A percentile compares a stretch with the other conserved stretches of the same genome.
These are phyloP conservation scores for Ustilago trichophora DNA, from an alignment of 1,284 basidiomycete species.

Conservation along the genomic window DNA sequence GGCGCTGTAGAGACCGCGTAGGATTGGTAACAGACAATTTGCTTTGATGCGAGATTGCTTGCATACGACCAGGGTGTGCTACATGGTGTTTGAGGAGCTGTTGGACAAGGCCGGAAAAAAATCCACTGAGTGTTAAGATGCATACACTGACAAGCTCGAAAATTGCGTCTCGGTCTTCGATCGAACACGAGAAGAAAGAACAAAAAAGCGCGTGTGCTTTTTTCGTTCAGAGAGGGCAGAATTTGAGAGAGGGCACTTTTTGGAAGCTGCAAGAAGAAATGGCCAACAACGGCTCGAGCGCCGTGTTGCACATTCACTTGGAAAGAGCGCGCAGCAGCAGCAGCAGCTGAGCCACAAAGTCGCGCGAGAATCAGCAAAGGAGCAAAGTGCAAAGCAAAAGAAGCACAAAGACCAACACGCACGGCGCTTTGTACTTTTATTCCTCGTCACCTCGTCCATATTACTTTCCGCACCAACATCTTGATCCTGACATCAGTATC, in stretches of 20 bases:
- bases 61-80: no score
- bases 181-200: slow-evolving; percentile 17
- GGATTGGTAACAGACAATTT: no score
- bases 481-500: neutral
- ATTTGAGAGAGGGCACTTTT: slow-evolving; percentile 2
- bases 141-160: no score
- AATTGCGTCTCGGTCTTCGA: no score
- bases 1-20: slow-evolving; percentile 28
- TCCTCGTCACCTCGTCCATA: slow-evolving; percentile 1
- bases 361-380: slow-evolving; percentile 27
- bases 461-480: neutral
- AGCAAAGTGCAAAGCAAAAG: slow-evolving; percentile 9
- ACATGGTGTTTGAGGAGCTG: no score
- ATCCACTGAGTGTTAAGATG: no score
- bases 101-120: no score
- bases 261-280: slow-evolving; percentile 46
- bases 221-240: no score
- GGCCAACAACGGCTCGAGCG: neutral
- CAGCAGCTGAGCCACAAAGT: slow-evolving; percentile 16
- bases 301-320: no score
- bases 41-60: no score
- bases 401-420: slow-evolving; percentile 43
- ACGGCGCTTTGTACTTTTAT: neutral
- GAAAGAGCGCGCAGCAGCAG: no score
- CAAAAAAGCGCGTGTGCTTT: slow-evolving; percentile 9